Evolutionary conservation across 2,329 filamentous ascomycete genomes (phyloP), one percentile per base, ranked within the genome.

Genomic region (Colletotrichum lini): DNA sequence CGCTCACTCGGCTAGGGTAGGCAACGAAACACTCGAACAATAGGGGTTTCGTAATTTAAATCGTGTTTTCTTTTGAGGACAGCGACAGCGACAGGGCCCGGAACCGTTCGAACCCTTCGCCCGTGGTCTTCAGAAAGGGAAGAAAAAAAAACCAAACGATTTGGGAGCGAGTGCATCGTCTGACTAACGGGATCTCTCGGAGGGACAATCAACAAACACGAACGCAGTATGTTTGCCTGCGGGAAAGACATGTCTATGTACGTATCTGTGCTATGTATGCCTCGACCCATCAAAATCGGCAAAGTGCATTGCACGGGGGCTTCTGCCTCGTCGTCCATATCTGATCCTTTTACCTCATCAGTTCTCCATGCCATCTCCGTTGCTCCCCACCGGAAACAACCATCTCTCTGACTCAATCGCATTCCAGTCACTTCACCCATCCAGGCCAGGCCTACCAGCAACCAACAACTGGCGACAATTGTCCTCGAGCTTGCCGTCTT

Each of bases 371-470:
- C 42, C 56, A 49, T 66, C 47, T 40, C 62, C 60, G 40, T 60
- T 23, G 18, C 47, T 30, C 30, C 21, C 64, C 63, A 53, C 68
- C 64, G 67, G 26, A 70, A 67, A 49, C 67, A 50, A 67, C 57
- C 64, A 63, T 23, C 10, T 15, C 49, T 21, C 12, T 5, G 16
- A 47, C 44, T 38, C 53, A 40, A 44, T 21, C 15, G 18, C 52
- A 26, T 38, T 42, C 47, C 42, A 38, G 9, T 42, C 35, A 9
- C 30, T 9, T 35, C 23, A 44, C 56, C 56, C 35, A 23, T 26
- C 18, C 52, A 9, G 30, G 13, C 16, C 30, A 35, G 44, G 30
- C 30, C 30, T 35, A 35, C 9, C 52, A 21, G 52, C 30, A 54
- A 54, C 23, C 16, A n/a, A 18, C 38, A 57, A 57, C n/a, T 13